A percentile compares a stretch with the other conserved stretches of the same genome.
Evolutionary conservation across 495 filamentous ascomycete genomes (phyloP).

Genomic region (Penicillium manginii): DNA sequence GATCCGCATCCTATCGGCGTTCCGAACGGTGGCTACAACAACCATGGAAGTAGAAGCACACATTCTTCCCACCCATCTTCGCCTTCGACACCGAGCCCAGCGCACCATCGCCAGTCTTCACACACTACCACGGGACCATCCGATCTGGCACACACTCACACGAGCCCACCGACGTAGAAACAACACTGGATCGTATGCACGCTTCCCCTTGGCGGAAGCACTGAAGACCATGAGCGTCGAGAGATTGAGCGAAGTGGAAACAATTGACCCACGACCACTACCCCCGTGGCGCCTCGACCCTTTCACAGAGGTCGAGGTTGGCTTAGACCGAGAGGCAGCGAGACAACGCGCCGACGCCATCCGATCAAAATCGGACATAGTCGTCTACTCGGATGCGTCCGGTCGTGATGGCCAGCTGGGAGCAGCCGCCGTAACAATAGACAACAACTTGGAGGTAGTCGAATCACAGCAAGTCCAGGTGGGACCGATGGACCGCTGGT

Average conservation of each 20-base stretch:
- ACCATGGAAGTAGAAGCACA: neutral
- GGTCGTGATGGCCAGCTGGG: neutral
- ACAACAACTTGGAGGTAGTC: neutral
- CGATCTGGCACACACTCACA: neutral
- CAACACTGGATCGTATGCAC: neutral
- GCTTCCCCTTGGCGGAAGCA: neutral
- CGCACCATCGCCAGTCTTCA: neutral
- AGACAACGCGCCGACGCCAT: neutral
- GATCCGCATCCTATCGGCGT: neutral
- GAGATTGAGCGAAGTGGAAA: neutral
- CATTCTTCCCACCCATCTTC: neutral
- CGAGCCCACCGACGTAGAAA: neutral
- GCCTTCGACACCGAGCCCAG: neutral
- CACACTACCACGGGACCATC: neutral
- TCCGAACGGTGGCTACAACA: neutral
- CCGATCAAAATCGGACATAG: neutral
- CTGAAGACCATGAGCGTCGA: neutral
- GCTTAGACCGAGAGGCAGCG: neutral
- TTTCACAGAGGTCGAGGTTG: neutral
- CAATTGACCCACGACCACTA: neutral
- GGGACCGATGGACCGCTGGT: neutral
- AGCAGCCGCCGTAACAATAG: neutral
- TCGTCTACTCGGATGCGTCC: neutral
- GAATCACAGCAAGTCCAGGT: too few relatives aligned
- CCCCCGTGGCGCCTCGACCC: neutral